Conservation (phyloP, 768 basidiomycete species). For the Jaapia argillacea region DNA sequence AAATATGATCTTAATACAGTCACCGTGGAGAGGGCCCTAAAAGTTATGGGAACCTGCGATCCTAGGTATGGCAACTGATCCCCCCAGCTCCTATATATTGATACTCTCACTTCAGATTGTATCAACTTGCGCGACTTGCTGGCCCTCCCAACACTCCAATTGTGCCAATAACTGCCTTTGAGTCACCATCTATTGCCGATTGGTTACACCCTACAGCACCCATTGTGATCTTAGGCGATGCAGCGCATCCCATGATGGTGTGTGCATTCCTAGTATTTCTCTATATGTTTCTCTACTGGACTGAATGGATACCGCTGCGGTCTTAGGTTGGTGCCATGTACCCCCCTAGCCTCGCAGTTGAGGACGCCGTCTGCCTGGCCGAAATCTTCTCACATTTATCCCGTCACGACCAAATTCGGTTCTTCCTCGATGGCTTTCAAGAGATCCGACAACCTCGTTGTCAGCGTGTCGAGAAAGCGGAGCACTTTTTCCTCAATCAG, state of each 20-base stretch:
- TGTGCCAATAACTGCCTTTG: not conserved
- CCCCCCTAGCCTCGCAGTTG: not conserved
- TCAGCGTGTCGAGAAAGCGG: not conserved
- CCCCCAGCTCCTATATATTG: too few relatives aligned
- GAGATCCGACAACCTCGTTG: not conserved
- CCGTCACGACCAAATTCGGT: not conserved
- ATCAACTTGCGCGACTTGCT: too few relatives aligned
- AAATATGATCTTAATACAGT: too few relatives aligned
- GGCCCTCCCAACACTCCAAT: too few relatives aligned
- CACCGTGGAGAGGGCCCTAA: too few relatives aligned
- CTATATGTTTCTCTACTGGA: not conserved
- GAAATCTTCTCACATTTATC: not conserved
- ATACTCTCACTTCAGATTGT: too few relatives aligned
- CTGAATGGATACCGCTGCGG: too few relatives aligned
- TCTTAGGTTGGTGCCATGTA: not conserved
- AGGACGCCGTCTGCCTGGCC: not conserved
- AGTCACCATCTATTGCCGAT: not conserved
- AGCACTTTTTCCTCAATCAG: not conserved
- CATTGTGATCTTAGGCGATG: not conserved
- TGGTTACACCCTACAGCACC: not conserved
- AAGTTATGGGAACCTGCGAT: too few relatives aligned
- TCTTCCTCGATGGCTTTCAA: not conserved
- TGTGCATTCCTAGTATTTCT: not conserved
- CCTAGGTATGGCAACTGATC: too few relatives aligned
- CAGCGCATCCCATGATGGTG: not conserved